Evolutionary conservation across 2,329 filamentous ascomycete species (phyloP), one percentile per base, ranked within the genome.

Genomic region (Cytospora mali): DNA sequence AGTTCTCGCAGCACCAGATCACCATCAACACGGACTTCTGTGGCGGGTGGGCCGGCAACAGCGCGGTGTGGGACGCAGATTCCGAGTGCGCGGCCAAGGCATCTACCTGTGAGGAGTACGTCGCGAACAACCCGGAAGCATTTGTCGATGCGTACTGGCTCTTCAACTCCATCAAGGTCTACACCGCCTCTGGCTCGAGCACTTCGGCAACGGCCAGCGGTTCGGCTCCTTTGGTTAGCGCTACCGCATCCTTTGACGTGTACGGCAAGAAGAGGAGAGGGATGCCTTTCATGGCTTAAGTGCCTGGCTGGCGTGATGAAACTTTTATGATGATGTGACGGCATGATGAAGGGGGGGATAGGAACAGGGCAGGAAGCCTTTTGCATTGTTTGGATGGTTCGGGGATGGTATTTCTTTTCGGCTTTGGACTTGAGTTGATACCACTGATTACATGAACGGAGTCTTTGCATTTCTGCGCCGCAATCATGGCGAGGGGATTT

Each of bases 41-140:
- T 75, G 93, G 93, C 23, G 85, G 89, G 71, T 97, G 93, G 93
- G 93, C 93, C 9, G 91, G 91, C 27, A 73, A 78, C 49, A 21
- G 13, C 7, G 2, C n/a, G 14, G 85, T 88, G 35, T 96, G 90
- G 88, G 70, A 71, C 55, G 71, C 74, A 33, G 81, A 87, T 64
- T 66, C 75, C 5, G 81, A 83, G 50, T 93, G 90, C 74, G 76
- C 81, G 1, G 76, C 81, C 48, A 79, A 85, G 67, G 90, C 86
- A 0, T 66, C 75, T 46, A 88, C 86, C 0, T 97, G 93, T 79
- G 72, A 87, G 29, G 84, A 86, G 27, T 96, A 86, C 73, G 93
- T 96, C 25, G 80, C 81, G 60, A 79, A 93, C 46, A 62, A 66
- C 52, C 62, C 64, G 6, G 33, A 18, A 2, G 64, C 64, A 11